These are phyloP conservation scores for Aurifilum marmelostoma DNA, from an alignment of 2,329 filamentous ascomycete species.

Conservation along the genomic window DNA sequence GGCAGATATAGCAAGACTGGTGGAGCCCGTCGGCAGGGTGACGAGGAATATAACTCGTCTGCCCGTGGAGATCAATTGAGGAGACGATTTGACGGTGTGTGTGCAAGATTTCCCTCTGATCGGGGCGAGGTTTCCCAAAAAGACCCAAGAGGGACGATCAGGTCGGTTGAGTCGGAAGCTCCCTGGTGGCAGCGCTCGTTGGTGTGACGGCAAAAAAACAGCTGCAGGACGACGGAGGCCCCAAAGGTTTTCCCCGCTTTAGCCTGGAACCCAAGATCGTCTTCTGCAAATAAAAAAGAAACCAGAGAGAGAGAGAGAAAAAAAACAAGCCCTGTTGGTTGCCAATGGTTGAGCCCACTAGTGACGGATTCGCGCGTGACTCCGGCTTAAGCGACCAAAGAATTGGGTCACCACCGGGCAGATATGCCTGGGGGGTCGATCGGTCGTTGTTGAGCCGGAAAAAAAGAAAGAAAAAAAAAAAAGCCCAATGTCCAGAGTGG, in stretches of 20 bases:
- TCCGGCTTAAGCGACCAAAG: neutral
- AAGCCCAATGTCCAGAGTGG: neutral
- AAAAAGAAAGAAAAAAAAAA: neutral
- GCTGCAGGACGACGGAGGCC: constrained; percentile 16
- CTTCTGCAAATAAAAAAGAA: constrained; percentile 13
- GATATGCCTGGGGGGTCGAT: neutral
- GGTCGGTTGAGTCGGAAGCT: constrained; percentile 15
- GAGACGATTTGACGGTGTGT: constrained; percentile 3
- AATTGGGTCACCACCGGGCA: neutral
- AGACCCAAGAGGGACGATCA: constrained; percentile 1
- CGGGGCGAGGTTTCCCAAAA: neutral
- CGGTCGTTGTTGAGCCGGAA: neutral
- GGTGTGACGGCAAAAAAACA: constrained; percentile 27
- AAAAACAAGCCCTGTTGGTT: constrained; percentile 8
- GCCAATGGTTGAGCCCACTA: constrained; percentile 24
- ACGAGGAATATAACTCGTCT: constrained; percentile 10
- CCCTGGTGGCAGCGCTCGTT: constrained; percentile 14
- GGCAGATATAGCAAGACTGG: constrained; percentile 21
- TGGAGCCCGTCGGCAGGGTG: constrained; percentile 17
- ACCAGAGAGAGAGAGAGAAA: neutral
- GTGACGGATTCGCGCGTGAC: constrained; percentile 28
- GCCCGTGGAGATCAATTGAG: constrained; percentile 20
- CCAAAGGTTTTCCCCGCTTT: constrained; percentile 27
- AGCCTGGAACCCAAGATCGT: constrained; percentile 18
- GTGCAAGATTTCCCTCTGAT: neutral